Evolutionary conservation across 768 basidiomycete species (phyloP).

Genomic region (Leccinum barrowsii): DNA sequence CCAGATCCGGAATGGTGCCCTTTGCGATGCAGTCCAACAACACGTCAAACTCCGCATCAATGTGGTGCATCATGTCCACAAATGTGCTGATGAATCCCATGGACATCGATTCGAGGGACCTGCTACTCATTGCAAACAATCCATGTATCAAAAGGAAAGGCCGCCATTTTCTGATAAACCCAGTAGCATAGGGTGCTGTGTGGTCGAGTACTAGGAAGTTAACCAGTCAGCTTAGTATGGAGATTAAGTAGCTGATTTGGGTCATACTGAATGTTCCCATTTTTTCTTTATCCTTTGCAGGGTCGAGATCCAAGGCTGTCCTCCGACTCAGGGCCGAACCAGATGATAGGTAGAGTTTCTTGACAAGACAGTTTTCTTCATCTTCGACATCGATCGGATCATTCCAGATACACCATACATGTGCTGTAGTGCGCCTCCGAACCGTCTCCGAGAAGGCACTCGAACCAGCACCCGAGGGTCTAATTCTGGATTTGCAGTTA

Average conservation of each 20-base stretch:
- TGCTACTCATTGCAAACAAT: background rate
- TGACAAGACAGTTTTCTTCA: background rate
- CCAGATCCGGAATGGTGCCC: background rate
- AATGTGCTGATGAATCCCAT: background rate
- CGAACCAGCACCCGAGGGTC: background rate
- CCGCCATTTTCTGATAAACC: background rate
- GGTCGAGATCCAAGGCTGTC: background rate
- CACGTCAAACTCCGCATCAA: background rate
- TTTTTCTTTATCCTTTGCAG: background rate
- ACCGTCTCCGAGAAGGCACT: background rate
- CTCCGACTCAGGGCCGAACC: background rate
- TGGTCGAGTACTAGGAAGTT: background rate
- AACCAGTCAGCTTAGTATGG: background rate
- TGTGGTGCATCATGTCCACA: background rate
- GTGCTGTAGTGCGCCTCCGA: constrained; percentile 5
- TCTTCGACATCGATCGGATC: background rate
- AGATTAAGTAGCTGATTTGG: background rate
- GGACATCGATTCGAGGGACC: background rate
- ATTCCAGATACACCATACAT: background rate
- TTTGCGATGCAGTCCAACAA: background rate
- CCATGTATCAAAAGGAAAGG: background rate
- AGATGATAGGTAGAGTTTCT: background rate
- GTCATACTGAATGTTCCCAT: background rate
- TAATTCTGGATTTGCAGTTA: background rate
- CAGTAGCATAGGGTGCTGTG: background rate